Base-by-base conservation (phyloP, 768 basidiomycete genomes). In the Nidularia pulvinata region DNA sequence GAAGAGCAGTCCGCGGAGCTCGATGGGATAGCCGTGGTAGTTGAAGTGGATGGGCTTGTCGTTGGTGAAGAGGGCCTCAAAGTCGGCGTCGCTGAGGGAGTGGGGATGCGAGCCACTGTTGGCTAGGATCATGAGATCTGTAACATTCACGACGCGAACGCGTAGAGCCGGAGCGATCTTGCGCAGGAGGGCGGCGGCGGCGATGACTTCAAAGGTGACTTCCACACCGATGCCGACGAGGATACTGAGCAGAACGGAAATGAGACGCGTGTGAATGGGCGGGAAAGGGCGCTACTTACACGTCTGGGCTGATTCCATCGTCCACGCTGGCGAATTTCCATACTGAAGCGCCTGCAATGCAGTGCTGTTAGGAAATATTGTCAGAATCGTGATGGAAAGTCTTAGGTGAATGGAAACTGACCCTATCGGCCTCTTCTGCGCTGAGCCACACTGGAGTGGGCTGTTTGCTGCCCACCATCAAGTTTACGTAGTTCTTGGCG, bases 401-500 rank as follows among this genome's bases (percentile, higher is more conserved):
- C 22, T 16, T 39, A 33, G 43, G 33, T 11, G 33, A 14, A 44
- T 67, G 70, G 46, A 61, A 86, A 86, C 63, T 72, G 71, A 52
- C 25, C 25, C 25, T 30, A 30, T 91, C 75, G 7, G 91, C 90
- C 57, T 92, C 90, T 59, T 93, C 89, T 10, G 83, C 79, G 32
- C 77, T 82, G 32, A 93, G 65, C 86, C 88, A 93, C n/a, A 88
- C 84, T 2, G 88, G 83, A 4, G 86, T 87, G 3, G 87, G 88
- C 50, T 89, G 86, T 72, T 95, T 95, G 67, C 87, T 90, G 25
- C 93, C 93, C 35, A 95, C 91, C 79, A 97, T 90, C 54, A 93
- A 69, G 64, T 94, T 93, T 50, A 93, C 72, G 56, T 94, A 94
- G 69, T 93, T 88, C 75, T 89, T 92, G 22, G 91, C 85, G 48